Evolutionary conservation across 2,329 filamentous ascomycete genomes (phyloP).

Genomic region (Colletotrichum navitas): DNA sequence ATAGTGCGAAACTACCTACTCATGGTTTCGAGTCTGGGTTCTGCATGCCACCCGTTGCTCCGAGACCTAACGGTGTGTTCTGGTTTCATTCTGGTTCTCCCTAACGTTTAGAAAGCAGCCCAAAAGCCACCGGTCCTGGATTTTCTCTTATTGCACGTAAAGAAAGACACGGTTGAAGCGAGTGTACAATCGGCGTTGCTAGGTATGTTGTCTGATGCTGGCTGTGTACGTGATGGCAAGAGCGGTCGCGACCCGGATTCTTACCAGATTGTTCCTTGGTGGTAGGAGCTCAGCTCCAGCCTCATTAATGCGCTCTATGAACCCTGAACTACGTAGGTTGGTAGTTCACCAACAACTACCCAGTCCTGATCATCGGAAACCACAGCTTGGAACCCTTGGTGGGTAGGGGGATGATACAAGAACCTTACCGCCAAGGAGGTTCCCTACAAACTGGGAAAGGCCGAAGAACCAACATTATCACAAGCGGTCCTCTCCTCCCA

Average conservation of each 20-base stretch:
- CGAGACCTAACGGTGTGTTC: background rate
- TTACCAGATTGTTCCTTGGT: background rate
- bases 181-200: background rate
- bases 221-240: background rate
- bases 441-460: conserved; percentile 8
- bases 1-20: no score
- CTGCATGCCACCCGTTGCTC: background rate
- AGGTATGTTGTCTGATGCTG: no score
- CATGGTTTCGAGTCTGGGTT: background rate
- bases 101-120: background rate
- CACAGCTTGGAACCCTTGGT: conserved; percentile 1
- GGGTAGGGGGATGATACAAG: conserved; percentile 2
- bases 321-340: no score
- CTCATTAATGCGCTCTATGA: conserved; percentile 12
- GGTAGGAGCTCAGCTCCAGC: conserved; percentile 8
- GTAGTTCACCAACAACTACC: background rate
- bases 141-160: background rate
- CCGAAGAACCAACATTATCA: background rate
- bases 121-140: background rate
- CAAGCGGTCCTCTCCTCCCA: background rate
- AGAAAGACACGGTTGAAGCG: no score
- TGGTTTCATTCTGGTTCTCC: background rate
- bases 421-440: conserved; percentile 6
- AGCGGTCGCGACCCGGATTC: no score
- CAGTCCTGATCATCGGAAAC: conserved; percentile 16